Evolutionary conservation across 139 green algal genomes (phyloP).

Genomic region (Chlorella sp.): DNA sequence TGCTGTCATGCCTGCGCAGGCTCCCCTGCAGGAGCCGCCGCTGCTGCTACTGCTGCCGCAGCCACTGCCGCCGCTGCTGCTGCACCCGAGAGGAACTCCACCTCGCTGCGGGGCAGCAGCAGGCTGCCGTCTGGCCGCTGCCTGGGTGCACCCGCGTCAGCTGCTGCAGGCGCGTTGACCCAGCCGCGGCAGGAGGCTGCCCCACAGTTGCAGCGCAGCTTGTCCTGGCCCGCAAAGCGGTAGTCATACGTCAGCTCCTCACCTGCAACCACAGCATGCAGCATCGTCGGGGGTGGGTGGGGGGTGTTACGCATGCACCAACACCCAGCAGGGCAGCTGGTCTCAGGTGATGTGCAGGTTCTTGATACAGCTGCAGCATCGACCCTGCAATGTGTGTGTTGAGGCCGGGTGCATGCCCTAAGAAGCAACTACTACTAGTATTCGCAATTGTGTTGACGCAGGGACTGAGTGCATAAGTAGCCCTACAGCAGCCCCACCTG

Average conservation of each 20-base stretch:
- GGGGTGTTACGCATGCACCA: too few relatives aligned
- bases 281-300: neutral
- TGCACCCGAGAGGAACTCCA: too few relatives aligned
- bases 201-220: slow-evolving; percentile 75
- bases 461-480: neutral
- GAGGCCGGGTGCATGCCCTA: neutral
- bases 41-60: too few relatives aligned
- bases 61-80: too few relatives aligned
- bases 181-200: slow-evolving; percentile 49
- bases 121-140: too few relatives aligned
- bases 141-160: too few relatives aligned
- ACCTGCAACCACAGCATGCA: slow-evolving; percentile 45
- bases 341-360: neutral
- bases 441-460: too few relatives aligned
- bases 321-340: neutral
- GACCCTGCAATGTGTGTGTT: slow-evolving; percentile 3
- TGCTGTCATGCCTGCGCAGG: too few relatives aligned
- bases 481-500: neutral
- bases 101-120: too few relatives aligned
- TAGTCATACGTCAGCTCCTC: slow-evolving; percentile 91
- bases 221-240: slow-evolving; percentile 35
- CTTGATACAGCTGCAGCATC: slow-evolving; percentile 14
- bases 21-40: too few relatives aligned
- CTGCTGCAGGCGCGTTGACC: too few relatives aligned
- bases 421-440: too few relatives aligned